Percentiles rank a stretch among this genome's conserved stretches.
These are phyloP conservation scores for Kondoa malvinella DNA, from an alignment of 768 basidiomycete species.

Conservation along the genomic window DNA sequence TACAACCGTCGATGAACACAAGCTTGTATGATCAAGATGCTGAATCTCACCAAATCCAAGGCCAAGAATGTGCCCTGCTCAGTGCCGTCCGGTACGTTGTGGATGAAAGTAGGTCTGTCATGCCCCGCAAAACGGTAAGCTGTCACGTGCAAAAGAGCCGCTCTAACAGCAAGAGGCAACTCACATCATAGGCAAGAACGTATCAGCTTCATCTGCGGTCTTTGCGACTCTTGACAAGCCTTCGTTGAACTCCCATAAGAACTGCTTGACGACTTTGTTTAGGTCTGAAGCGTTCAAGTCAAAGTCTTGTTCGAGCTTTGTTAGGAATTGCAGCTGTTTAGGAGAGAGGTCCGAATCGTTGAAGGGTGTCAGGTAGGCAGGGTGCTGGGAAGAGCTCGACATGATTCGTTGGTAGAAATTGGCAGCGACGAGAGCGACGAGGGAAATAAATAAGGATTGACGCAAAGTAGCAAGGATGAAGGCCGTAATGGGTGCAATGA, in stretches of 20 bases:
- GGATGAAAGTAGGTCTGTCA: constrained; percentile 78
- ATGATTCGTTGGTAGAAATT: background rate
- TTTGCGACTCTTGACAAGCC: constrained; percentile 51
- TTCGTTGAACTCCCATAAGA: constrained; percentile 58
- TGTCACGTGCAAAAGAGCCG: background rate
- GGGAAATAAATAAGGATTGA: background rate
- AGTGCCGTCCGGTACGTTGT: constrained; percentile 80
- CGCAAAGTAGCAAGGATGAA: background rate
- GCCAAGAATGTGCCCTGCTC: constrained; percentile 94
- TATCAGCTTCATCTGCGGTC: constrained; percentile 36
- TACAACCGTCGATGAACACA: background rate
- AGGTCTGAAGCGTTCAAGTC: background rate
- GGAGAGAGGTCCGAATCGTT: background rate
- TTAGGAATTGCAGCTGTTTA: background rate
- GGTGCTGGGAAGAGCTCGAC: background rate
- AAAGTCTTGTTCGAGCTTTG: background rate
- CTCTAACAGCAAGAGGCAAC: background rate
- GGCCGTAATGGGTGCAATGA: background rate
- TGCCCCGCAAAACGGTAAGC: too few species aligned
- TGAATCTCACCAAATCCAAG: constrained; percentile 40
- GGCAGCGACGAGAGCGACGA: background rate
- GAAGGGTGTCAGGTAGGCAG: background rate
- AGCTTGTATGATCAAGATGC: background rate
- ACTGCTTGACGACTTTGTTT: constrained; percentile 29
- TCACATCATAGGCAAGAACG: constrained; percentile 70